Evolutionary conservation across 331 rosid species (phyloP).

Genomic region (Pyracantha coccinea): DNA sequence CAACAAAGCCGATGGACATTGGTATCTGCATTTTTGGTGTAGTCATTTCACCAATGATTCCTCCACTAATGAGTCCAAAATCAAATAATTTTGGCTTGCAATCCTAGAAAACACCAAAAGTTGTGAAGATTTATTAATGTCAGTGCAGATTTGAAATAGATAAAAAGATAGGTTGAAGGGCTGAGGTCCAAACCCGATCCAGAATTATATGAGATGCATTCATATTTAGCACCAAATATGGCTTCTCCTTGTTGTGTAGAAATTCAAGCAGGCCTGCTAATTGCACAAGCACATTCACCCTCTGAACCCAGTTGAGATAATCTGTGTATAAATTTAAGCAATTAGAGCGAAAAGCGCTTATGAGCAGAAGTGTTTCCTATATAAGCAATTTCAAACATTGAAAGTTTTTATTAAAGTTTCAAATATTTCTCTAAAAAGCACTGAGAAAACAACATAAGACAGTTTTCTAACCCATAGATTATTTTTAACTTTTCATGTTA

Average conservation of each 20-base stretch:
- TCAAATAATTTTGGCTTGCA: constrained; percentile 41
- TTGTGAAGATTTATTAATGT: neutral
- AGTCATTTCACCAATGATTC: constrained; percentile 11
- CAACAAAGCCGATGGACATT: constrained; percentile 19
- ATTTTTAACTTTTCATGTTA: too few species aligned
- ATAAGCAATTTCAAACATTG: too few species aligned
- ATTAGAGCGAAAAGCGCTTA: too few species aligned
- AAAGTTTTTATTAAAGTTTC: too few species aligned
- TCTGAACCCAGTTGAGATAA: too few species aligned
- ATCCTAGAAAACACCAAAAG: constrained; percentile 26
- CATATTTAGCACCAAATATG: constrained; percentile 29
- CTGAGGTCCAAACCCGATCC: constrained; percentile 37
- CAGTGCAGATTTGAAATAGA: neutral
- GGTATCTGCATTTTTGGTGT: constrained; percentile 19
- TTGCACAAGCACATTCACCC: constrained; percentile 6
- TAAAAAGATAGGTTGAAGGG: neutral
- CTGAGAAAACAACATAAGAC: too few species aligned
- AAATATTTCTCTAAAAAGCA: too few species aligned
- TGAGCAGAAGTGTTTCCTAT: too few species aligned
- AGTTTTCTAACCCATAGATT: too few species aligned
- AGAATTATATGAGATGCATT: constrained; percentile 44
- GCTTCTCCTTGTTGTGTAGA: constrained; percentile 43
- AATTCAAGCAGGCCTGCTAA: constrained; percentile 40
- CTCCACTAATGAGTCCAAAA: constrained; percentile 17
- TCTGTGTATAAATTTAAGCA: too few species aligned